phyloP scores from a whole-genome alignment of 805 yeast genomes.

The Cephaloascus fragrans region DNA sequence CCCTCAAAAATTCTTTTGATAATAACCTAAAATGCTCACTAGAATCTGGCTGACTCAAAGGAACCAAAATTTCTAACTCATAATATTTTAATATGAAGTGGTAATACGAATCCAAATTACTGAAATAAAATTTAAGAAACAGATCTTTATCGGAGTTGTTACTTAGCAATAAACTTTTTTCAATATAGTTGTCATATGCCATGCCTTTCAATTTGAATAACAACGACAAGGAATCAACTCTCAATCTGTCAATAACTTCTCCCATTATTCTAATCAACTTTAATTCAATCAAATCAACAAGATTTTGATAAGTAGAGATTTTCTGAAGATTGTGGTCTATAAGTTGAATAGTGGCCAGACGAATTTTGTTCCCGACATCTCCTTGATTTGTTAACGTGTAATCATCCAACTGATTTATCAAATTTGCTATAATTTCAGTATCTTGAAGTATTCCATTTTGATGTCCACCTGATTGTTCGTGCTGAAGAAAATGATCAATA shows the following conservation, averaged over 20 bases:
- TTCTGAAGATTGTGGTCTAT: constrained; percentile 16
- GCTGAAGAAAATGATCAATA: constrained; percentile 9
- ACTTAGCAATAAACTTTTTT: not conserved
- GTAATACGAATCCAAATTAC: constrained; percentile 15
- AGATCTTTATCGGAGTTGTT: not conserved
- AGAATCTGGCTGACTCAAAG: constrained; percentile 4
- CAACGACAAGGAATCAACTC: constrained; percentile 31
- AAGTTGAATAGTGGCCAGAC: constrained; percentile 39
- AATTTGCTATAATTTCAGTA: constrained; percentile 3
- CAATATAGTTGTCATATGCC: not conserved
- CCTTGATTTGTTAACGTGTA: constrained; percentile 77
- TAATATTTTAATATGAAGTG: constrained; percentile 12
- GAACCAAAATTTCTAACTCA: constrained; percentile 4
- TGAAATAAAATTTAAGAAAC: not conserved
- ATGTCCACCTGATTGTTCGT: constrained; percentile 2
- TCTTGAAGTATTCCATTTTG: constrained; percentile 8
- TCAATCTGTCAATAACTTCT: constrained; percentile 51
- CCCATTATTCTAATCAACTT: constrained; percentile 47
- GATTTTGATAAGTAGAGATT: constrained; percentile 4
- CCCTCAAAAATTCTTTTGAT: constrained; percentile 41
- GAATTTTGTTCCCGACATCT: constrained; percentile 78
- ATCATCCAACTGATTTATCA: constrained; percentile 48
- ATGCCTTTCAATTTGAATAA: constrained; percentile 13
- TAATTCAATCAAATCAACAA: constrained; percentile 11
- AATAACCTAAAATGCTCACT: constrained; percentile 4